phyloP scores from a whole-genome alignment of 768 basidiomycete species.

The Panaeolus cyanescens region DNA sequence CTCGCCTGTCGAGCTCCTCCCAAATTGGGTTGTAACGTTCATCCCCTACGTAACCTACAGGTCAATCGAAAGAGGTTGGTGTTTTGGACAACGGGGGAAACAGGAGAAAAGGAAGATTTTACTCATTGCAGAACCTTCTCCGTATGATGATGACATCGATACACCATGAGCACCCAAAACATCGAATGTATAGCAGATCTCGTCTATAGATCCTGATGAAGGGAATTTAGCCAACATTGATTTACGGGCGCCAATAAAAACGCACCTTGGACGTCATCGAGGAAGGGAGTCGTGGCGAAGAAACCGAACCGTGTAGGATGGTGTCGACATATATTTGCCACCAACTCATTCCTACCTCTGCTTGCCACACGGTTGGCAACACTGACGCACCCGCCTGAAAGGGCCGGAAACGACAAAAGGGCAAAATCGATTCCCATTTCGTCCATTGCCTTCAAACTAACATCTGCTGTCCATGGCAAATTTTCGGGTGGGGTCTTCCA shows the following conservation, averaged over 20 bases:
- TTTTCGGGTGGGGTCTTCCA: constrained; percentile 66
- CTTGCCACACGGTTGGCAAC: constrained; percentile 41
- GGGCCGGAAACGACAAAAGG: constrained; percentile 68
- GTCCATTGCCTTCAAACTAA: constrained; percentile 68
- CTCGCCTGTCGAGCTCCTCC: constrained; percentile 64
- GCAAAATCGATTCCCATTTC: constrained; percentile 55
- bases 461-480: constrained; percentile 63
- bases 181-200: constrained; percentile 65
- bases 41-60: constrained; percentile 65
- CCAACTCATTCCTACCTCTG: constrained; percentile 48
- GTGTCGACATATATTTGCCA: constrained; percentile 46
- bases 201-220: constrained; percentile 46
- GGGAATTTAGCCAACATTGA: background rate
- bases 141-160: constrained; percentile 69
- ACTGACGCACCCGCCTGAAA: constrained; percentile 39
- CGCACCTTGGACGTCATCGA: constrained; percentile 63
- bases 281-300: constrained; percentile 64
- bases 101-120: constrained; percentile 15
- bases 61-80: background rate
- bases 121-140: constrained; percentile 57
- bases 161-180: constrained; percentile 64
- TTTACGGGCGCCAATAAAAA: background rate
- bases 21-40: constrained; percentile 66
- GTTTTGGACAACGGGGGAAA: background rate
- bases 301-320: constrained; percentile 67